These are phyloP conservation scores for Cyberlindnera misumaiensis DNA, from an alignment of 805 yeast genomes.

Conservation along the genomic window DNA sequence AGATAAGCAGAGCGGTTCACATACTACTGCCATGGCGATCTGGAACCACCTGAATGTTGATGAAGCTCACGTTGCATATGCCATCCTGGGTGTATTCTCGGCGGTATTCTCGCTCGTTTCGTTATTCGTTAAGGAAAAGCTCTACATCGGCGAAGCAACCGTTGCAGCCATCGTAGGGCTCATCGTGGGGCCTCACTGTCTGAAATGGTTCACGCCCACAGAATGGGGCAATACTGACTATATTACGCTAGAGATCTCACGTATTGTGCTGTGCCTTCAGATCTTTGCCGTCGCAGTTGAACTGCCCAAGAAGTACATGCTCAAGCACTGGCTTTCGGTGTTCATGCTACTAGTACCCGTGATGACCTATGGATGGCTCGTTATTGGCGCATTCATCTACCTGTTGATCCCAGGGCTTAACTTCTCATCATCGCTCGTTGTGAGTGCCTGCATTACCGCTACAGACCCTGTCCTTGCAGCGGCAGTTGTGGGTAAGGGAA, in stretches of 20 bases:
- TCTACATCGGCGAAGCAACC: conserved; percentile 88
- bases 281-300: conserved; percentile 94
- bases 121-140: conserved; percentile 70
- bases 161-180: conserved; percentile 82
- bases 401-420: conserved; percentile 63
- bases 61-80: conserved; percentile 75
- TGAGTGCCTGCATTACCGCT: conserved; percentile 88
- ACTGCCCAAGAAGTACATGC: conserved; percentile 83
- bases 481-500: conserved; percentile 92
- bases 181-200: conserved; percentile 79
- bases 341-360: conserved; percentile 71
- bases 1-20: too few relatives aligned
- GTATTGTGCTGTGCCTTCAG: conserved; percentile 79
- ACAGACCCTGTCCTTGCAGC: conserved; percentile 95
- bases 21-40: conserved; percentile 11
- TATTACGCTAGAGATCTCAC: conserved; percentile 75
- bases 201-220: conserved; percentile 76
- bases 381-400: conserved; percentile 77
- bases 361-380: conserved; percentile 86
- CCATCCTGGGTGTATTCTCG: conserved; percentile 77
- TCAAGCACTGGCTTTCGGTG: conserved; percentile 75
- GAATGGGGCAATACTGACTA: conserved; percentile 82
- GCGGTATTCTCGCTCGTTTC: conserved; percentile 77
- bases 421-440: conserved; percentile 64
- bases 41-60: conserved; percentile 15